Percentiles rank a stretch among this genome's conserved stretches.
Conservation (phyloP, 2,329 filamentous ascomycete genomes). For the Diaporthe aspalathi region DNA sequence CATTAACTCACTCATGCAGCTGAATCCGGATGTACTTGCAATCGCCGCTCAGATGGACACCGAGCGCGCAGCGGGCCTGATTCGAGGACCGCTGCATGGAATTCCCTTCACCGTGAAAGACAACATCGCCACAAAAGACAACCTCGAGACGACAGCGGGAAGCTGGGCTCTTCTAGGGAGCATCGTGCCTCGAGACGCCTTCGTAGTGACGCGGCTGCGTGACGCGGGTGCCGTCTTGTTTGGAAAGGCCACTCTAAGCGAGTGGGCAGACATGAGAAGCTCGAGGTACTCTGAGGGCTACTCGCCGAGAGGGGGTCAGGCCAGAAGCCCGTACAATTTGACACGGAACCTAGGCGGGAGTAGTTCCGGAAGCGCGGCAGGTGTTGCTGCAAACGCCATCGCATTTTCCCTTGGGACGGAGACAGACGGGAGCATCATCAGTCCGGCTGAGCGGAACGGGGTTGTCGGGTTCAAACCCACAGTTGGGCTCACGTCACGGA, state of each 20-base stretch:
- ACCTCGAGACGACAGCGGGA: conserved; percentile 80
- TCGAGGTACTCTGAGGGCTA: conserved; percentile 77
- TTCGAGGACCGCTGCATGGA: conserved; percentile 77
- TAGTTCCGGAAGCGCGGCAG: conserved; percentile 73
- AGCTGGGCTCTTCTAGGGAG: conserved; percentile 74
- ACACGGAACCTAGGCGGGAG: conserved; percentile 76
- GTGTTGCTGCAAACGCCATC: conserved; percentile 69
- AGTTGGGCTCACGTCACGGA: conserved; percentile 72
- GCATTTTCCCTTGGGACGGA: conserved; percentile 76
- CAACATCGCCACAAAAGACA: conserved; percentile 75
- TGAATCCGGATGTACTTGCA: conserved; percentile 73
- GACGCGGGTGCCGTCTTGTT: conserved; percentile 75
- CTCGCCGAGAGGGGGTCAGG: conserved; percentile 70
- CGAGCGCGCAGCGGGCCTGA: conserved; percentile 66
- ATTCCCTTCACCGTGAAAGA: conserved; percentile 83
- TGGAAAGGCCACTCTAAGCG: conserved; percentile 76
- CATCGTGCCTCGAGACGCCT: conserved; percentile 74
- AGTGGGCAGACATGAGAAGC: conserved; percentile 80
- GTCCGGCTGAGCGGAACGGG: conserved; percentile 68
- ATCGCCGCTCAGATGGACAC: conserved; percentile 72
- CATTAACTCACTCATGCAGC: conserved; percentile 71
- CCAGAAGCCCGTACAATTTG: conserved; percentile 74
- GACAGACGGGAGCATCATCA: conserved; percentile 76
- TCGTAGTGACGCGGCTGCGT: conserved; percentile 70
- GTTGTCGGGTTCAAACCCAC: conserved; percentile 74